A percentile compares a stretch with the other conserved stretches of the same genome.
Evolutionary conservation across 176 grass and related monocot species (phyloP).

Genomic region (Calamus simplicifolius): DNA sequence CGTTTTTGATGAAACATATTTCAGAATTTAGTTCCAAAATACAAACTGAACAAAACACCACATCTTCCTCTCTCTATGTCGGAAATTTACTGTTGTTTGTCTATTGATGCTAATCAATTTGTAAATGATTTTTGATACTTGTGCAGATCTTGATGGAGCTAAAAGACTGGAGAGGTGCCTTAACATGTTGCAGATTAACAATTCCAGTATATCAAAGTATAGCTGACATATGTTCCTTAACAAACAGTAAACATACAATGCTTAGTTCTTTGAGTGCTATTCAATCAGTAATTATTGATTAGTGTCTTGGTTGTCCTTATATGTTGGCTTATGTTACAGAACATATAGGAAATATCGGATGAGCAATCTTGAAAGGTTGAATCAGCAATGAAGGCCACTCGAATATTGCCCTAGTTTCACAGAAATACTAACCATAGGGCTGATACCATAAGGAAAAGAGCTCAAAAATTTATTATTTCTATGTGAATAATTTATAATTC

Average conservation of each 20-base stretch:
- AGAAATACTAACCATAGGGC: too few species aligned
- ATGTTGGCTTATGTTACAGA: too few species aligned
- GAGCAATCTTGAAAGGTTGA: too few species aligned
- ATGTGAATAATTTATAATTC: too few species aligned
- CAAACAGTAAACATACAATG: background rate
- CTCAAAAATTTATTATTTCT: too few species aligned
- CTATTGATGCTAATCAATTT: background rate
- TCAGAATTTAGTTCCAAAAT: too few species aligned
- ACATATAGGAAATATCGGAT: too few species aligned
- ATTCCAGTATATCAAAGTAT: constrained; percentile 89
- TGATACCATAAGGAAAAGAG: too few species aligned
- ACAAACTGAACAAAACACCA: too few species aligned
- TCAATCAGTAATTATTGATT: background rate
- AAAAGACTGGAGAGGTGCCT: constrained; percentile 63
- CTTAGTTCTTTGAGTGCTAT: background rate
- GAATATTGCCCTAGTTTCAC: too few species aligned
- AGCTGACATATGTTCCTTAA: background rate
- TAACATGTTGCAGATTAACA: constrained; percentile 74
- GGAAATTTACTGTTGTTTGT: background rate
- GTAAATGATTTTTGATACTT: constrained; percentile 1
- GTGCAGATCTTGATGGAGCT: constrained; percentile 74
- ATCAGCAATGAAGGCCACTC: too few species aligned
- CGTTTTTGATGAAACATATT: too few species aligned
- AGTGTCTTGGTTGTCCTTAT: background rate
- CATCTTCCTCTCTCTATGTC: background rate